phyloP scores from a whole-genome alignment of 176 grass and related monocot species.

The Avena eriantha region DNA sequence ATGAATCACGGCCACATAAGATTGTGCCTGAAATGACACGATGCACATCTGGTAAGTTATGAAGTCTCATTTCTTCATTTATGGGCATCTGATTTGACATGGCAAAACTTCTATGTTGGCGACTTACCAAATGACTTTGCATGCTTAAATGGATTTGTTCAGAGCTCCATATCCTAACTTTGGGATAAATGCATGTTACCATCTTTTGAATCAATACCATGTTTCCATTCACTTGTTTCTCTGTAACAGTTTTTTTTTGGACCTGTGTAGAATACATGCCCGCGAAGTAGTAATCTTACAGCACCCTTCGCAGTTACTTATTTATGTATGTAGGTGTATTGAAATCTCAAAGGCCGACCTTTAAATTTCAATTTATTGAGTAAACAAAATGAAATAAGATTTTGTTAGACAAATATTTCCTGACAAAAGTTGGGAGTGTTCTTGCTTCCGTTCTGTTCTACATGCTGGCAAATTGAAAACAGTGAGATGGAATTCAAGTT shows the following conservation, averaged over 20 bases:
- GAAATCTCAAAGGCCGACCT: background rate
- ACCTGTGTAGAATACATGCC: background rate
- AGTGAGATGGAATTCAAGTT: constrained; percentile 21
- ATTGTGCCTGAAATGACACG: constrained; percentile 52
- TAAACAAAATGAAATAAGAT: background rate
- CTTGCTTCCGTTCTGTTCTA: background rate
- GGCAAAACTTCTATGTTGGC: constrained; percentile 4
- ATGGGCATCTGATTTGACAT: constrained; percentile 30
- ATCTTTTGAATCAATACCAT: constrained; percentile 19
- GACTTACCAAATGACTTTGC: background rate
- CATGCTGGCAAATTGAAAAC: background rate
- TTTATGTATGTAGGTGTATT: background rate
- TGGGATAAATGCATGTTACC: constrained; percentile 24
- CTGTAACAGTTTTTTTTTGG: background rate
- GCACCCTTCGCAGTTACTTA: constrained; percentile 1
- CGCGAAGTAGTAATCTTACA: constrained; percentile 3
- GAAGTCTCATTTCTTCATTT: constrained; percentile 32
- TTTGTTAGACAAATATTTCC: background rate
- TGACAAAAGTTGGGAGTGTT: constrained; percentile 13
- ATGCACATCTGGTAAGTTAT: constrained; percentile 52
- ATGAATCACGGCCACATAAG: constrained; percentile 53
- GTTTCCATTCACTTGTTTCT: background rate
- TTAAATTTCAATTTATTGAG: constrained; percentile 27
- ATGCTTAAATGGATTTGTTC: constrained; percentile 11
- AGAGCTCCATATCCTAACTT: background rate